Evolutionary conservation across 83 land plant species (phyloP), one percentile per base, ranked within the genome.

Genomic region (Larix sibirica): DNA sequence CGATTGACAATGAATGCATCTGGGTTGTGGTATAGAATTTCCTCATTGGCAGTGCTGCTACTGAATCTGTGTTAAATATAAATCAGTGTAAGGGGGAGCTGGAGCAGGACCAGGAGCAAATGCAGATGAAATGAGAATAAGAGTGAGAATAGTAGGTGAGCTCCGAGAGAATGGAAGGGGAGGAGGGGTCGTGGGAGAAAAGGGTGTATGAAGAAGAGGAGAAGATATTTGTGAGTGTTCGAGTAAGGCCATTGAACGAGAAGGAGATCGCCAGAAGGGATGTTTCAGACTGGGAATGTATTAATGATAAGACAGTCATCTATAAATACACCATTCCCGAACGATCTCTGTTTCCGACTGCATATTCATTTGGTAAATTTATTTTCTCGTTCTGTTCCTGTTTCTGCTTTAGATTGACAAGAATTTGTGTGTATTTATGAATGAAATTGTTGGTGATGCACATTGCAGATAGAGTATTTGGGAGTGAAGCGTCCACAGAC

Each of bases 201-300:
- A 16, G 59, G 59, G 16, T 56, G 59, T 3, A 16, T 56, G 59
- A 65, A 9, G 80, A 59, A 17, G 87, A 81, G 77, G 94, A 94
- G 88, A 90, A 80, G 87, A 92, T 94, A 67, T 85, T 83, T 62
- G 96, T 94, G 67, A 77, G 89, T 71, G 94, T 94, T 63, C 83
- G 95, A 80, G 76, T 94, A 81, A 87, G 95, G 86, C 95, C 96
- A 23, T 77, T 94, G 87, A 89, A 82, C 62, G 90, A 89, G 80
- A 90, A 85, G 90, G 92, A 92, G 84, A 86, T 84, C 54, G 73
- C 81, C 21, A 69, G 77, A 28, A 81, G 68, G 47, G 91, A 92
- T 47, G 81, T 81, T 0, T 40, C 83, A 7, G 96, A 90, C 23
- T 94, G 96, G 96, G 95, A 94, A 63, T 94, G 95, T 79, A 86